Conservation (phyloP, 78 protist species). For the Dictyostelium firmibasis region DNA sequence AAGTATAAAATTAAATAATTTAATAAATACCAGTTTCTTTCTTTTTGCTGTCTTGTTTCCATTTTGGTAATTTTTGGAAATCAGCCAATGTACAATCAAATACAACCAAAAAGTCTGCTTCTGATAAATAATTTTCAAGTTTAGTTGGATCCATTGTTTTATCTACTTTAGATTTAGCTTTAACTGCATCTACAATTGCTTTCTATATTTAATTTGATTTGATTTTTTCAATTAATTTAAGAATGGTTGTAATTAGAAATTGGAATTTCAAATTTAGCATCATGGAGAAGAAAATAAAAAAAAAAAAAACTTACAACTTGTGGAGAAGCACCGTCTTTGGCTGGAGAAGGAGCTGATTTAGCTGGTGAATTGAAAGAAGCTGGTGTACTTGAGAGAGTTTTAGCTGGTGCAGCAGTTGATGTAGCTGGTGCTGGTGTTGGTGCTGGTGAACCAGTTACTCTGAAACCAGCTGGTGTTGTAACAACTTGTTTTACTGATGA, state of each 20-base stretch:
- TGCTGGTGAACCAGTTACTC: not conserved
- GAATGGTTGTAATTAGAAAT: no score
- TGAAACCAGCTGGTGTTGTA: not conserved
- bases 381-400: not conserved
- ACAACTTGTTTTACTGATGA: conserved; percentile 1
- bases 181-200: conserved; percentile 47
- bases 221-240: no score
- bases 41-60: conserved; percentile 74
- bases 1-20: not conserved
- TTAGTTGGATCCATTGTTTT: conserved; percentile 70
- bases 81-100: not conserved
- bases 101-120: conserved; percentile 39
- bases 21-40: conserved; percentile 56
- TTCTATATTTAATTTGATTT: no score
- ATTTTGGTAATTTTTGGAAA: conserved; percentile 55
- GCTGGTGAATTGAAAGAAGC: conserved; percentile 13
- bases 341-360: not conserved
- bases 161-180: conserved; percentile 58
- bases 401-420: not conserved
- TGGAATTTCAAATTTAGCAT: no score
- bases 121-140: conserved; percentile 44
- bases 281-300: not conserved
- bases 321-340: not conserved
- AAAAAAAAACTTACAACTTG: not conserved
- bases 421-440: not conserved